These are phyloP conservation scores for Trichosanthes cucumerina DNA, from an alignment of 306 rosid species.

Conservation along the genomic window DNA sequence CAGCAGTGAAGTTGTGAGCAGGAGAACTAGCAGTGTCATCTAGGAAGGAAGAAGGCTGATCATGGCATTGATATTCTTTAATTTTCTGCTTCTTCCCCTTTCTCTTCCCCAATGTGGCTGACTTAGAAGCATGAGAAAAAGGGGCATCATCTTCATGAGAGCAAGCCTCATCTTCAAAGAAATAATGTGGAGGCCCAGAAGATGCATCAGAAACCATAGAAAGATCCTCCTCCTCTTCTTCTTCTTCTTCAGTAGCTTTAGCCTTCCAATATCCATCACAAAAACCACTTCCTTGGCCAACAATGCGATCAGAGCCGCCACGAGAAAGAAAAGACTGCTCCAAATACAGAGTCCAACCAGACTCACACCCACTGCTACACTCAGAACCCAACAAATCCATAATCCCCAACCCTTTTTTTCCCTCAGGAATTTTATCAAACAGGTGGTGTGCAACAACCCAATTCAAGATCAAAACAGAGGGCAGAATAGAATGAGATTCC, in stretches of 20 bases:
- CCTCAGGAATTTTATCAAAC: slow-evolving; percentile 3
- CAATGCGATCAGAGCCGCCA: neutral
- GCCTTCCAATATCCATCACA: slow-evolving; percentile 13
- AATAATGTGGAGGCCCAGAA: slow-evolving; percentile 97
- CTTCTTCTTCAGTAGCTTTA: slow-evolving; percentile 16
- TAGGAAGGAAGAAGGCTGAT: slow-evolving; percentile 35
- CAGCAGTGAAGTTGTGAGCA: slow-evolving; percentile 45
- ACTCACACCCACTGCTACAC: slow-evolving; percentile 77
- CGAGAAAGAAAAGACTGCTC: slow-evolving; percentile 48
- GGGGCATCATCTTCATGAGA: slow-evolving; percentile 29
- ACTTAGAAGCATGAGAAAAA: slow-evolving; percentile 30
- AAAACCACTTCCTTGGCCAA: slow-evolving; percentile 12
- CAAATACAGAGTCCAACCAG: slow-evolving; percentile 94
- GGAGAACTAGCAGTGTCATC: slow-evolving; percentile 96
- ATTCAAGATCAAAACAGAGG: slow-evolving; percentile 22
- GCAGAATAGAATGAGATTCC: neutral
- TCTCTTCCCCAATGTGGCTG: slow-evolving; percentile 21
- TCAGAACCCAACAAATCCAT: slow-evolving; percentile 68
- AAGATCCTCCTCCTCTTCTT: slow-evolving; percentile 69
- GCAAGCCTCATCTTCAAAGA: slow-evolving; percentile 33
- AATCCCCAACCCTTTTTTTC: neutral
- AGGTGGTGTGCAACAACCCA: slow-evolving; percentile 16
- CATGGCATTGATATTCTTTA: slow-evolving; percentile 21
- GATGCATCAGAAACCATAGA: slow-evolving; percentile 99
- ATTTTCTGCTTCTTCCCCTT: slow-evolving; percentile 35